Evolutionary conservation across 495 filamentous ascomycete genomes (phyloP).

Genomic region (Patellaria atrata): DNA sequence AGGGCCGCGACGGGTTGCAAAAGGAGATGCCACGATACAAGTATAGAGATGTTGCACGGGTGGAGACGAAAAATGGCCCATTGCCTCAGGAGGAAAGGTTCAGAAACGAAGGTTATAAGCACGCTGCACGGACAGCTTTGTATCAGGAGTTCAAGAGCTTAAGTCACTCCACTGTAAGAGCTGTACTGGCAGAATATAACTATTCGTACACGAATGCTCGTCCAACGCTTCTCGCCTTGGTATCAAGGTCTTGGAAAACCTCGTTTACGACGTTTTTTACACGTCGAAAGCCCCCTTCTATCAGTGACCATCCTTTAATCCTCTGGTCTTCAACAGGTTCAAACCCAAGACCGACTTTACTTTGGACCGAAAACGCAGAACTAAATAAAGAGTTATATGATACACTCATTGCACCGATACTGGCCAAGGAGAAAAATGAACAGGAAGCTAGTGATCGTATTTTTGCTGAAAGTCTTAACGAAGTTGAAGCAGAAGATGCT

Average conservation of each 20-base stretch:
- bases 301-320: constrained; percentile 48
- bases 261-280: constrained; percentile 61
- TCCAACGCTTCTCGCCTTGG: constrained; percentile 56
- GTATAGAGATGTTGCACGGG: constrained; percentile 17
- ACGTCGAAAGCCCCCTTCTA: constrained; percentile 48
- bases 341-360: constrained; percentile 41
- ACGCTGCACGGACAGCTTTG: constrained; percentile 46
- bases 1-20: constrained; percentile 35
- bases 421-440: constrained; percentile 37
- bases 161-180: constrained; percentile 65
- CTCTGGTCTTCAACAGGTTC: constrained; percentile 43
- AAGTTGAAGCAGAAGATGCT: constrained; percentile 54
- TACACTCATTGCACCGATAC: constrained; percentile 49
- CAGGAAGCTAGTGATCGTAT: constrained; percentile 46
- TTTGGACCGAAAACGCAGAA: constrained; percentile 58
- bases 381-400: constrained; percentile 66
- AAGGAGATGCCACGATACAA: constrained; percentile 20
- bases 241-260: constrained; percentile 73
- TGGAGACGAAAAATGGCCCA: constrained; percentile 10
- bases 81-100: constrained; percentile 61
- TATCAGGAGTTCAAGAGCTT: constrained; percentile 73
- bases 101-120: constrained; percentile 55
- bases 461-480: constrained; percentile 56
- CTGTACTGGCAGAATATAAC: constrained; percentile 82
- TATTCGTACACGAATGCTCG: constrained; percentile 71